Evolutionary conservation across 1,139 yeast species (phyloP), one percentile per base, ranked within the genome.

Genomic region (Yamadazyma pseudoaaseri): DNA sequence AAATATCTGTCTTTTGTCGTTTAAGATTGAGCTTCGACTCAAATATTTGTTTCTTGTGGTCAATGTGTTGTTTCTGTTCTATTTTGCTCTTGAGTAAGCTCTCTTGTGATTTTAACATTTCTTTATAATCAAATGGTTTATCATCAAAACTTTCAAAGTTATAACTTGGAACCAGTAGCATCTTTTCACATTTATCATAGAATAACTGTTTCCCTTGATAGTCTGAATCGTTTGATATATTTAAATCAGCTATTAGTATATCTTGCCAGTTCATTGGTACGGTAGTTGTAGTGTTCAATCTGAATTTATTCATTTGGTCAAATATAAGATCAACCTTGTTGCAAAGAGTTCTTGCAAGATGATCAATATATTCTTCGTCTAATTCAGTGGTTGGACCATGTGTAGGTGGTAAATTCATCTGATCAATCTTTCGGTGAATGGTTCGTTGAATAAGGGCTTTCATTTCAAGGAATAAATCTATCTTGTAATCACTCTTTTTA

Each of bases 401-500:
- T 6, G 36, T 34, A 4, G 30, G 37, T 5, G 36, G 29, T 3
- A 40, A 21, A 5, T 41, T 39, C 29, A 39, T 17, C 2, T 34
- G 16, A 13, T 43, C 32, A 2, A 61, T 44, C 31, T 48, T 51
- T 1, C 42, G 30, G 13, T 47, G 44, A 0, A 75, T 53, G 20
- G 54, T 60, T 4, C 56, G 42, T 33, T 66, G 66, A 17, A 70
- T 51, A 2, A 62, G 26, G 1, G 76, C 58, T 21, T 63, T 62
- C 18, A 77, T 39, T 40, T 70, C 74, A 26, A 63, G 49, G 15
- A 58, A 45, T n/a, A 74, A 40, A n/a, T 54, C 54, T 3, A 56
- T 52, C 20, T 50, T 52, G 13, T 71, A 58, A 39, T 65, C 64
- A 18, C 39, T 33, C 20, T 31, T 29, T 21, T 26, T 26, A 8